A percentile compares a stretch with the other conserved stretches of the same genome.
These are phyloP conservation scores for Aphanomyces invadans DNA, from an alignment of 352 stramenopile species.

Conservation along the genomic window DNA sequence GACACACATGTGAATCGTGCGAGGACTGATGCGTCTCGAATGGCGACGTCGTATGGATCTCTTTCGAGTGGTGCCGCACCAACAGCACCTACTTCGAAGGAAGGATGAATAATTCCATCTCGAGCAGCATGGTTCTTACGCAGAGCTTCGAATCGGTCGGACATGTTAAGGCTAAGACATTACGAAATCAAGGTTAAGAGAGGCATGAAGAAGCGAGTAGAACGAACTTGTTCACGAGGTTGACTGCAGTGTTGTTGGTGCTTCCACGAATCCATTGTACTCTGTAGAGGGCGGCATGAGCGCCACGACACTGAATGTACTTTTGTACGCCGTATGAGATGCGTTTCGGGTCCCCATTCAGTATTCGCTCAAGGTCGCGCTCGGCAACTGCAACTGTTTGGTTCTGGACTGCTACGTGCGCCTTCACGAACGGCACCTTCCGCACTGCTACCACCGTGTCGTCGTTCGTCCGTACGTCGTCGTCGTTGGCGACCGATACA, in stretches of 20 bases:
- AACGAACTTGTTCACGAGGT: slow-evolving; percentile 64
- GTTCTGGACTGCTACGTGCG: slow-evolving; percentile 28
- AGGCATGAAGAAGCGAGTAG: background rate
- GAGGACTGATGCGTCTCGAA: background rate
- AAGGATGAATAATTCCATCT: background rate
- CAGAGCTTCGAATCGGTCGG: background rate
- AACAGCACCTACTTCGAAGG: background rate
- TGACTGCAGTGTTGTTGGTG: slow-evolving; percentile 56
- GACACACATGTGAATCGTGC: slow-evolving; percentile 12
- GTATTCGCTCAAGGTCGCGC: slow-evolving; percentile 45
- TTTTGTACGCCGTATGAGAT: slow-evolving; percentile 57
- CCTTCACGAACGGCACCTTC: slow-evolving; percentile 48
- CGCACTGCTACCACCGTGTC: slow-evolving; percentile 52
- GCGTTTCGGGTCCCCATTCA: slow-evolving; percentile 43
- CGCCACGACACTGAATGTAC: slow-evolving; percentile 60
- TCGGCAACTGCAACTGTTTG: slow-evolving; percentile 55
- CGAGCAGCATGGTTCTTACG: background rate
- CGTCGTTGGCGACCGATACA: slow-evolving; percentile 31
- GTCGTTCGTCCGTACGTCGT: background rate
- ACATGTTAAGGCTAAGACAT: slow-evolving; percentile 1
- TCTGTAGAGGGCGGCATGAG: slow-evolving; percentile 60
- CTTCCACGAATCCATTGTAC: slow-evolving; percentile 48
- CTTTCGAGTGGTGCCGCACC: background rate
- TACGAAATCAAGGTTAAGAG: background rate
- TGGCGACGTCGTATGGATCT: slow-evolving; percentile 4